Evolutionary conservation across 257 asterid genomes (phyloP), one percentile per base, ranked within the genome.

Genomic region (Cinchona pubescens): DNA sequence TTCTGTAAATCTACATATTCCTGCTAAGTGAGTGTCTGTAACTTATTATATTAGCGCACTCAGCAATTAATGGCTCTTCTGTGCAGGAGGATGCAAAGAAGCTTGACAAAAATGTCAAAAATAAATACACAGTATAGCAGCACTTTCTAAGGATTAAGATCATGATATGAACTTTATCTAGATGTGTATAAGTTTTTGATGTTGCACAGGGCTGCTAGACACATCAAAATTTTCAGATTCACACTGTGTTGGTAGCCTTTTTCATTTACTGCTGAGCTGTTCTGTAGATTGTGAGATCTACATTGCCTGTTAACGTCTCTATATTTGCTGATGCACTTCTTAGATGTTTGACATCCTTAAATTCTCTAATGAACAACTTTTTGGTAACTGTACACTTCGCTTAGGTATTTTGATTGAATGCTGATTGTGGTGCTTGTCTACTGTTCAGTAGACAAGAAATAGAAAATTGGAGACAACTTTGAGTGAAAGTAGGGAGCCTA

Each of bases 11-110:
- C 8, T 7, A 18, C 46, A 5, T 30, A 29, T 49, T 45, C 8
- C 19, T 11, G n/a, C n/a, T n/a, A n/a, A n/a, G n/a, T n/a, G n/a
- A n/a, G n/a, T n/a, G n/a, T n/a, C n/a, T n/a, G n/a, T n/a, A n/a
- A n/a, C n/a, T n/a, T n/a, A n/a, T n/a, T n/a, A n/a, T n/a, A 1
- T 48, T 74, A 4, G 25, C 53, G 51, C 12, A 34, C 51, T 64
- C 18, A 37, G 62, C 51, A 45, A 76, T 19, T n/a, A 43, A 43
- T 53, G 46, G 63, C 71, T 48, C 51, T 70, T 29, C 42, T 80
- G 72, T 34, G 82, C 87, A 93, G 97, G 96, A 86, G 2, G 97
- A 93, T 73, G 92, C 97, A 58, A 86, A 78, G 88, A 86, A 49
- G 82, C 85, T 70, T 8, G 97, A 87, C 73, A 85, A 89, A 79